phyloP scores from a whole-genome alignment of 176 grass and related monocot species.

The Rhynchospora breviuscula region DNA sequence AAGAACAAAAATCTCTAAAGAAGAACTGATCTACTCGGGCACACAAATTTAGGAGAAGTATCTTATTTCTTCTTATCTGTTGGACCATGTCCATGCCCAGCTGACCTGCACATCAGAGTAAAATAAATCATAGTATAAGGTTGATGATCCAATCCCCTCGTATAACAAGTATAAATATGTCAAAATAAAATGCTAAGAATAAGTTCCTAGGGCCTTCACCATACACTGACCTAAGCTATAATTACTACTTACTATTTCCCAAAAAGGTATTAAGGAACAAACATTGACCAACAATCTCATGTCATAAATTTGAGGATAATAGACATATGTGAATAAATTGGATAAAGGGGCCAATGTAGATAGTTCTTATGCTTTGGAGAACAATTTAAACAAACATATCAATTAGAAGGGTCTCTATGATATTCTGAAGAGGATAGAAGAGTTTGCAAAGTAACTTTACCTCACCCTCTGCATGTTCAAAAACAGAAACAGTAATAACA shows the following conservation, averaged over 20 bases:
- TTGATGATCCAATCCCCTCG: not conserved
- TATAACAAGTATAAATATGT: not conserved
- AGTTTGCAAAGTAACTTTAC: not conserved
- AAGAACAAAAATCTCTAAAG: not conserved
- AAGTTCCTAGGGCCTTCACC: not conserved
- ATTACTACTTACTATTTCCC: not conserved
- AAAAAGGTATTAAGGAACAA: not conserved
- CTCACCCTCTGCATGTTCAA: no score
- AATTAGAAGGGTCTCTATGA: not conserved
- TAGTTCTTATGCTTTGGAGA: not conserved
- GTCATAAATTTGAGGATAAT: no score
- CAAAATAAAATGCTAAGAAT: not conserved
- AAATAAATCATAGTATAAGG: not conserved
- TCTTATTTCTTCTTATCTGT: constrained; percentile 28
- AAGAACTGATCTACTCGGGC: not conserved
- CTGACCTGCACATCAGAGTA: constrained; percentile 1
- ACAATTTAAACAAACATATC: not conserved
- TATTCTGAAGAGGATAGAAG: not conserved
- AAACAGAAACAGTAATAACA: not conserved
- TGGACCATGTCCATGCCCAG: constrained; percentile 15
- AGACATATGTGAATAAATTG: not conserved
- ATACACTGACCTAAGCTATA: not conserved
- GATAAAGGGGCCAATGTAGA: not conserved
- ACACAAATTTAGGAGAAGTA: not conserved
- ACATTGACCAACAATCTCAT: no score